Percentiles rank a stretch among this genome's conserved stretches.
Conservation (phyloP, 306 rosid genomes). For the Abrus precatorius region DNA sequence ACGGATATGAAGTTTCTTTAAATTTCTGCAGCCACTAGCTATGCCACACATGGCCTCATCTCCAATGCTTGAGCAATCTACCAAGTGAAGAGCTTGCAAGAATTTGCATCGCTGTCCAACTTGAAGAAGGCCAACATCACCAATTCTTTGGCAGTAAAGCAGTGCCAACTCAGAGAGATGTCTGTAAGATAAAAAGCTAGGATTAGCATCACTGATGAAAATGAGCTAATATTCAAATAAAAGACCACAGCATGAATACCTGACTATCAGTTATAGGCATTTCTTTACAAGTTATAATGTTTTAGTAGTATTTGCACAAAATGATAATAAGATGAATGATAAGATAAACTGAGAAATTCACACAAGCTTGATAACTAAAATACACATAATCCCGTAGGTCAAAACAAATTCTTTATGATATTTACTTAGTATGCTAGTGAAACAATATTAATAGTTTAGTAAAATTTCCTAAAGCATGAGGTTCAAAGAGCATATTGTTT, state of each 20-base stretch:
- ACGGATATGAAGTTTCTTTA: slow-evolving; percentile 92
- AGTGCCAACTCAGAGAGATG: slow-evolving; percentile 78
- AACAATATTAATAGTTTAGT: slow-evolving; percentile 9
- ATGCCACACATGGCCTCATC: slow-evolving; percentile 88
- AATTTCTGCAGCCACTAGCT: slow-evolving; percentile 83
- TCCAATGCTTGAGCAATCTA: slow-evolving; percentile 93
- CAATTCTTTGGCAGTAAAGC: slow-evolving; percentile 90
- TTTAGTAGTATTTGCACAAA: background rate
- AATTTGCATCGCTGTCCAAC: slow-evolving; percentile 88
- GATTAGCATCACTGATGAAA: slow-evolving; percentile 42
- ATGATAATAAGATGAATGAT: slow-evolving; percentile 1
- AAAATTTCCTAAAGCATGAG: slow-evolving; percentile 1
- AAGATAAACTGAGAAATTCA: background rate
- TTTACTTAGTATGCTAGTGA: background rate
- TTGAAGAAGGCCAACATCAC: slow-evolving; percentile 74
- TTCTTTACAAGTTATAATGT: background rate
- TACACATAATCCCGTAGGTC: slow-evolving; percentile 8
- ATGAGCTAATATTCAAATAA: slow-evolving; percentile 18
- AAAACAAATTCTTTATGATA: background rate
- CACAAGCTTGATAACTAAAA: slow-evolving; percentile 9
- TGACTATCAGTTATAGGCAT: slow-evolving; percentile 6
- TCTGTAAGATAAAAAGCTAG: slow-evolving; percentile 59
- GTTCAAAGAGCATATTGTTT: background rate
- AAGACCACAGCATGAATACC: slow-evolving; percentile 5
- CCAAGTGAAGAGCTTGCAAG: slow-evolving; percentile 91